Base-by-base conservation (phyloP, 495 filamentous ascomycete species). In the Delitschia confertaspora region DNA sequence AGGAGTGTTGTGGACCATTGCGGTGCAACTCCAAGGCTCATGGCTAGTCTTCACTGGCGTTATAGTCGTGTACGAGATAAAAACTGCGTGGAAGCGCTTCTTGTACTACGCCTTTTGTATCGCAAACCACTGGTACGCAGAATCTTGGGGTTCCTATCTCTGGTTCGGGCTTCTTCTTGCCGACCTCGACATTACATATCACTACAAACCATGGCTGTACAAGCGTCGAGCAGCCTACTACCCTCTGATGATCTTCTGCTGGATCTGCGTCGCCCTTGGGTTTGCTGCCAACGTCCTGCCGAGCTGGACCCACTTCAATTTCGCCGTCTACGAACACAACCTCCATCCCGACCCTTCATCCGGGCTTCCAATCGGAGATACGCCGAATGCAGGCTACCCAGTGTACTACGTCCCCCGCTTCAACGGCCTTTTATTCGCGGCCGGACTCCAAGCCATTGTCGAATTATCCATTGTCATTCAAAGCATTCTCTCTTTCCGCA, bases 1-100 rank as follows among this genome's bases (percentile, higher is more conserved):
- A 8, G 65, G 65, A 31, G 63, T 67, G 8, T 53, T 69, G 1
- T 69, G 65, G 65, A 67, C 64, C 10, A 65, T 69, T 33, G 63
- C 65, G 3, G 63, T 67, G 8, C 63, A 66, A 33, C 52, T 69
- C 8, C 65, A 69, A 52, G 56, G 56, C 29, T 56, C 61, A 6
- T 67, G 65, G 65, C 26, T 60, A 4, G 55, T 58, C 22, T 45
- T 69, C 9, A 45, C 60, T 11, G 65, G 55, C 37, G 57, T 55
- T 7, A 55, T 69, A n/a, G 51, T 69, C 6, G 52, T 67, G 17
- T 53, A 55, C 35, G 62, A 69, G 46, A 59, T 65, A 46, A 66
- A 66, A 36, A 67, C 57, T 7, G 61, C 65, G 3, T 69, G 65
- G 65, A 69, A 69, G 49, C 61, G 65, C 11, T 58, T 64, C 42